A percentile compares a stretch with the other conserved stretches of the same genome.
Conservation (phyloP, 371 early-diverging fungal species). For the Catenaria anguillulae region DNA sequence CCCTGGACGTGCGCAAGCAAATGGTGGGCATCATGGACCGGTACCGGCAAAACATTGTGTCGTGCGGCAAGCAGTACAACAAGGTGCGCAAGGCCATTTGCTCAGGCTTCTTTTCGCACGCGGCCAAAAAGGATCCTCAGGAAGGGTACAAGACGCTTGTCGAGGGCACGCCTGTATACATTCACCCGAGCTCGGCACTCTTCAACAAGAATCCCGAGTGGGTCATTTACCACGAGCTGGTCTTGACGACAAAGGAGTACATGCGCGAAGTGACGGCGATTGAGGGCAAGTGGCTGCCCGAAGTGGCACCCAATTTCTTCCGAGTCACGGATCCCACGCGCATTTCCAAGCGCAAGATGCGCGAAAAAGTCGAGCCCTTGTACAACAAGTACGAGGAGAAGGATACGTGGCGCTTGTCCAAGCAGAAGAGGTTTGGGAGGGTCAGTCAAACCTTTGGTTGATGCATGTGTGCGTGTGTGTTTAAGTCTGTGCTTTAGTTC, state of each 20-base stretch:
- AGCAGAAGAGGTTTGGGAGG: conserved; percentile 37
- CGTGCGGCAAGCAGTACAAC: conserved; percentile 80
- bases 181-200: conserved; percentile 87
- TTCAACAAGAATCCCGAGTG: conserved; percentile 94
- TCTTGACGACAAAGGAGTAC: conserved; percentile 93
- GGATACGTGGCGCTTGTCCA: conserved; percentile 74
- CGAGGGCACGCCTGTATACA: conserved; percentile 91
- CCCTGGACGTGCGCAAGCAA: conserved; percentile 89
- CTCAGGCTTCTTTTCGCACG: conserved; percentile 87
- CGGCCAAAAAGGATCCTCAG: conserved; percentile 92
- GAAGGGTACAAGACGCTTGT: conserved; percentile 94
- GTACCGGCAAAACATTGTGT: conserved; percentile 69
- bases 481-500: too few relatives aligned
- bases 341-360: conserved; percentile 79
- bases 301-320: conserved; percentile 94
- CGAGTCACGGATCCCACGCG: conserved; percentile 78
- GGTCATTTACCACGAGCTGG: conserved; percentile 94
- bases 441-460: conserved; percentile 11
- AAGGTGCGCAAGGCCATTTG: conserved; percentile 78
- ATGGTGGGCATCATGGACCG: conserved; percentile 89
- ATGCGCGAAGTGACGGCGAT: conserved; percentile 94
- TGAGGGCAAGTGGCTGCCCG: conserved; percentile 93
- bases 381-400: conserved; percentile 82
- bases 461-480: too few relatives aligned
- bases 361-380: conserved; percentile 82